phyloP scores from a whole-genome alignment of 257 asterid species.

The Echites panduratus region DNA sequence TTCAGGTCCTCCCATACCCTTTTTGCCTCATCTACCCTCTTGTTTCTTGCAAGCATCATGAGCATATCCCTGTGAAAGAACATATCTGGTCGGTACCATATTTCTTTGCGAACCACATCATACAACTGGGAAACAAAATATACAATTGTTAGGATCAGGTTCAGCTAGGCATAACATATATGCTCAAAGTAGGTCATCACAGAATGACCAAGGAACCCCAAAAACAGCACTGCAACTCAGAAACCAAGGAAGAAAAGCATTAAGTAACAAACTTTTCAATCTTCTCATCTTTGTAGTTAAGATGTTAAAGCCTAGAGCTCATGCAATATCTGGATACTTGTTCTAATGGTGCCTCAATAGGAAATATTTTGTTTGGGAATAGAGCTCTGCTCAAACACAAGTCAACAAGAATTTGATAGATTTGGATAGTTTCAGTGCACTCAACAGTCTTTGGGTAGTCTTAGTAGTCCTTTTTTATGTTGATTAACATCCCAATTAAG shows the following conservation, averaged over 20 bases:
- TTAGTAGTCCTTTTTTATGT: background rate
- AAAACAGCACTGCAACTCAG: background rate
- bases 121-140: slow-evolving; percentile 43
- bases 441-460: background rate
- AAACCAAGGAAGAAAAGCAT: background rate
- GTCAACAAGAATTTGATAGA: background rate
- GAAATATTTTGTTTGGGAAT: background rate
- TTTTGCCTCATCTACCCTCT: slow-evolving; percentile 52
- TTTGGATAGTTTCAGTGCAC: background rate
- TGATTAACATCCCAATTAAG: background rate
- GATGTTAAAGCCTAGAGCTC: background rate
- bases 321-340: background rate
- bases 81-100: slow-evolving; percentile 94
- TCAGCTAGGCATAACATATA: background rate
- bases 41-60: slow-evolving; percentile 90
- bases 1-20: slow-evolving; percentile 78
- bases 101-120: slow-evolving; percentile 71
- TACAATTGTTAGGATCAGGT: background rate
- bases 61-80: slow-evolving; percentile 92
- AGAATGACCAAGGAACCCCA: background rate
- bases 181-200: background rate
- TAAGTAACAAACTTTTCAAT: background rate
- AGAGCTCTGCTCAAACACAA: background rate
- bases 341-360: background rate
- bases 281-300: background rate